Evolutionary conservation across 768 basidiomycete genomes (phyloP).

Genomic region (Mrakia blollopis): DNA sequence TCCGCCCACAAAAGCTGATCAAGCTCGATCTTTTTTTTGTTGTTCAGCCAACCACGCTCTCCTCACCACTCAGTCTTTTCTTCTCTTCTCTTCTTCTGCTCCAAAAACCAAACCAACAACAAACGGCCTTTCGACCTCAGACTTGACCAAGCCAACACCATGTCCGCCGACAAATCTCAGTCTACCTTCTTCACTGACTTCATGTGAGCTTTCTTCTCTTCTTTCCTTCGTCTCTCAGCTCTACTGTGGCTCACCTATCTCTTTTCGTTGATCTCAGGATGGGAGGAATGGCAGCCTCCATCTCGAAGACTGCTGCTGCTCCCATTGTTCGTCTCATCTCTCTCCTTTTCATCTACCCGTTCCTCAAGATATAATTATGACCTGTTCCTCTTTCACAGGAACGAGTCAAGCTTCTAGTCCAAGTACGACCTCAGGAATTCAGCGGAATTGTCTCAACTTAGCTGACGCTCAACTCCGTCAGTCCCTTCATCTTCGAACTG

Average conservation of each 20-base stretch:
- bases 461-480: not conserved
- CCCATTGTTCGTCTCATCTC: constrained; percentile 60
- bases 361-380: no score
- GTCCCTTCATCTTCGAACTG: not conserved
- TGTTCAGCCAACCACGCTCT: constrained; percentile 2
- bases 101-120: not conserved
- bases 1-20: not conserved
- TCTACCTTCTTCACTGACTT: constrained; percentile 4
- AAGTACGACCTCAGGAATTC: constrained; percentile 90
- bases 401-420: constrained; percentile 96
- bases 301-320: constrained; percentile 97
- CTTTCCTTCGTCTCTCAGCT: not conserved
- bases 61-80: constrained; percentile 10
- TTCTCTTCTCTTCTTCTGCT: not conserved
- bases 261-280: not conserved
- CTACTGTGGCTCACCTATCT: not conserved
- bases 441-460: not conserved
- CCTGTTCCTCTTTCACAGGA: constrained; percentile 40
- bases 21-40: not conserved
- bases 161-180: not conserved
- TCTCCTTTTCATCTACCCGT: no score
- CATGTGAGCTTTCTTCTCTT: not conserved
- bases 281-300: constrained; percentile 46
- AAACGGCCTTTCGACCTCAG: not conserved
- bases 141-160: not conserved